Percentiles rank a stretch among this genome's conserved stretches.
These are phyloP conservation scores for Diaporthe capsici DNA, from an alignment of 2,329 filamentous ascomycete species.

Conservation along the genomic window DNA sequence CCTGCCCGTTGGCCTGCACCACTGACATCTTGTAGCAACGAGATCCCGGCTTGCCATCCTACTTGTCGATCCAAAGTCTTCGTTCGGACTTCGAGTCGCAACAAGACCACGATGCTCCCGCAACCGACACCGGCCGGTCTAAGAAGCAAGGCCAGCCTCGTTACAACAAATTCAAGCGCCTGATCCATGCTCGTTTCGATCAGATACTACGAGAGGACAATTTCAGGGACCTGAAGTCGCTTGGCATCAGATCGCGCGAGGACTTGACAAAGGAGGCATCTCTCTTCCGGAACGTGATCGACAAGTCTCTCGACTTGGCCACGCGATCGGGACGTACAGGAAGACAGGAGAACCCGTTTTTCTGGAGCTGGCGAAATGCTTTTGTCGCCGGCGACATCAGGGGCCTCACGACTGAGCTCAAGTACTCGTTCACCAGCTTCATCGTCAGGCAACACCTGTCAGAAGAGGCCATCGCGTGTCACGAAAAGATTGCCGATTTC, in stretches of 20 bases:
- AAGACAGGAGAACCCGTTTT: constrained; percentile 65
- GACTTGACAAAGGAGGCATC: constrained; percentile 61
- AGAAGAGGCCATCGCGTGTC: constrained; percentile 67
- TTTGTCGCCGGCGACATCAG: constrained; percentile 67
- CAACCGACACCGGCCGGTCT: neutral
- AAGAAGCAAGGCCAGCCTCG: too few relatives aligned
- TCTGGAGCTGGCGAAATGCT: constrained; percentile 70
- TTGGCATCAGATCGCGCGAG: constrained; percentile 55
- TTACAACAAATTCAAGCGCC: constrained; percentile 45
- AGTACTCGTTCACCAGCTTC: constrained; percentile 78
- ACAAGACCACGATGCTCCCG: constrained; percentile 18
- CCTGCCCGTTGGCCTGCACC: too few relatives aligned
- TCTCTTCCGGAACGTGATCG: constrained; percentile 61
- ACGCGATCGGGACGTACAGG: constrained; percentile 52
- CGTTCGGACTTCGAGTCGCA: constrained; percentile 34
- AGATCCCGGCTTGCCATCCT: neutral
- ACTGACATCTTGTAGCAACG: constrained; percentile 19
- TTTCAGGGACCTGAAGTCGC: constrained; percentile 49
- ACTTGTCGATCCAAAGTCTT: constrained; percentile 44
- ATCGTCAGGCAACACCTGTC: constrained; percentile 71
- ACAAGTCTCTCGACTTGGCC: constrained; percentile 62
- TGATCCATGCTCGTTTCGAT: constrained; percentile 53
- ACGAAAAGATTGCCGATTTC: constrained; percentile 81
- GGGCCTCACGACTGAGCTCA: constrained; percentile 71
- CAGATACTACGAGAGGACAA: constrained; percentile 51